Evolutionary conservation across 345 rosid species (phyloP), one percentile per base, ranked within the genome.

Genomic region (Pistacia vera): DNA sequence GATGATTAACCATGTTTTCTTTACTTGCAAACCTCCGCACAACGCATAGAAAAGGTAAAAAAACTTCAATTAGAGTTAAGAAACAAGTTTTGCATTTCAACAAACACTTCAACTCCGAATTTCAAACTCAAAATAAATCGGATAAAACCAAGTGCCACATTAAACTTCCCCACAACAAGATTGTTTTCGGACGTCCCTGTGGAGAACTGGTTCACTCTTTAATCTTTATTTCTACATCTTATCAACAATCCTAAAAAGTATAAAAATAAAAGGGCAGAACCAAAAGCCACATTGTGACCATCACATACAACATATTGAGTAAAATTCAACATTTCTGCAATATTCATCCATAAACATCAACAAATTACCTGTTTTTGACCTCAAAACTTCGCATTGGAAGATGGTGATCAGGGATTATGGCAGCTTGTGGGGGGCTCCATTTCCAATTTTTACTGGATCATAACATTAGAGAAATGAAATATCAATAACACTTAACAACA

Each of bases 331-430:
- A 12, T 6, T 8, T 30, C 8, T 36, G 10, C 51, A 17, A 68
- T n/a, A 51, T 68, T 22, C 60, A 51, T 41, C 46, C 1, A 41
- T 41, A 63, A 9, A 8, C 8, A 56, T 46, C 59, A 4, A 41
- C 46, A 41, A 7, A 5, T 41, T n/a, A 90, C 94, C 91, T 89
- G 85, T 89, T 90, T 77, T 88, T 85, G 46, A 86, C 91, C 81
- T 92, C 96, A 68, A 86, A 85, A 78, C 92, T 90, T 35, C 97
- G 93, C 96, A 82, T 88, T 8, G 96, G 98, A 57, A 91, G 93
- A 81, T 91, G 95, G 61, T 87, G 77, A 77, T 90, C 85, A 0
- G 93, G 90, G 22, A 89, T 75, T 10, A 90, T 77, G 66, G 94
- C 92, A 52, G 93, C 96, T 77, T 74, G 87, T 16, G 93, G 92